Evolutionary conservation across 768 basidiomycete species (phyloP).

Genomic region (Cystofilobasidium macerans): DNA sequence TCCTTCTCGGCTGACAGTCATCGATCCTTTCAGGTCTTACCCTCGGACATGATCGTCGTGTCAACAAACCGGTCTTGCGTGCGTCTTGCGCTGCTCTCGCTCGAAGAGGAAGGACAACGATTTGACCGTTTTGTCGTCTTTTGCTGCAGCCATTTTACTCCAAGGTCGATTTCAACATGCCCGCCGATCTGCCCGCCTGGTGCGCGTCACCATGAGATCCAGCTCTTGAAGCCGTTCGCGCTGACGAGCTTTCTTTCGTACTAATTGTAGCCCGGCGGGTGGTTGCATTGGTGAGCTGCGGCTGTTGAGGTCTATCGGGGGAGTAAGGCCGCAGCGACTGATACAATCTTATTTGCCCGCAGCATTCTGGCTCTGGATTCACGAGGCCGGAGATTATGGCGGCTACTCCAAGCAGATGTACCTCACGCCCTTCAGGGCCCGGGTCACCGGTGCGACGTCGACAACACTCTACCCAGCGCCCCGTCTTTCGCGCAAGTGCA

Average conservation of each 20-base stretch:
- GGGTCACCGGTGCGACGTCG: background rate
- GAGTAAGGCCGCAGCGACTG: background rate
- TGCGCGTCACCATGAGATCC: background rate
- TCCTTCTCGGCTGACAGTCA: too few species aligned
- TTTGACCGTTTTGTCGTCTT: background rate
- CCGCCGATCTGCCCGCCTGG: constrained; percentile 13
- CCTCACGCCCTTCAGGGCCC: background rate
- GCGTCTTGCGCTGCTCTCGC: background rate
- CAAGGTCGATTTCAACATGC: constrained; percentile 4
- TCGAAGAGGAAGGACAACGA: too few species aligned
- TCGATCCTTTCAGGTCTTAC: background rate
- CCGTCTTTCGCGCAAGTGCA: background rate
- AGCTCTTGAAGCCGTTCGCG: too few species aligned
- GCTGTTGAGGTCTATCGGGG: background rate
- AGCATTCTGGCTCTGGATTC: constrained; percentile 13
- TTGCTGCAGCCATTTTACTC: background rate
- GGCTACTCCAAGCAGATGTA: constrained; percentile 10
- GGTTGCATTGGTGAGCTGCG: background rate
- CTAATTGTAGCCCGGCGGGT: background rate
- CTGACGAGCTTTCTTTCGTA: too few species aligned
- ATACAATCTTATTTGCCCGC: background rate
- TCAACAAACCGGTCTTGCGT: background rate
- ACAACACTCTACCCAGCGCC: background rate
- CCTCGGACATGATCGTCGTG: background rate
- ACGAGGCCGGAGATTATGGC: constrained; percentile 11